Percentiles rank a stretch among this genome's conserved stretches.
Conservation (phyloP, 1,284 basidiomycete genomes). For the Xerocomus amazonicus region DNA sequence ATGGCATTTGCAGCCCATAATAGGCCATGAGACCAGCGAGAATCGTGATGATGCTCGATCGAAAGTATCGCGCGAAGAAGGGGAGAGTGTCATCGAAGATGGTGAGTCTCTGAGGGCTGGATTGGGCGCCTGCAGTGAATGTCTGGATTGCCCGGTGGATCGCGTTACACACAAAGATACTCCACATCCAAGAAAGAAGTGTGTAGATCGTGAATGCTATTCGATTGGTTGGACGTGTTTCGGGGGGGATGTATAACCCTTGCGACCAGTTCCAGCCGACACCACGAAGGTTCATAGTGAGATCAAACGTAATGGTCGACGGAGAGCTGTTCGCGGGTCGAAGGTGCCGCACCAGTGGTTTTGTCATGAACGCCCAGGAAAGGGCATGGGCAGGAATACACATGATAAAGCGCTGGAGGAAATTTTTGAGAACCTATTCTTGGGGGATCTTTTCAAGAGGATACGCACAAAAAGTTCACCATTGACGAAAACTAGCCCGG, state of each 20-base stretch:
- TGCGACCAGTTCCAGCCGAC: constrained; percentile 44
- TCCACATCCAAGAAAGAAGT: background rate
- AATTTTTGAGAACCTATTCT: background rate
- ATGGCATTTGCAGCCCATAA: background rate
- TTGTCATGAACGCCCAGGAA: background rate
- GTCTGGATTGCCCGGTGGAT: background rate
- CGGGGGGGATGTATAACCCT: constrained; percentile 39
- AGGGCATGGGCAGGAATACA: background rate
- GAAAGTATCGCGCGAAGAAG: constrained; percentile 38
- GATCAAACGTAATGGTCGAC: constrained; percentile 38
- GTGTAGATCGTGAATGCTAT: constrained; percentile 26
- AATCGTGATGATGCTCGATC: constrained; percentile 41
- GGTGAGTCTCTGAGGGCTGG: background rate
- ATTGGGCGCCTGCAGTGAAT: background rate
- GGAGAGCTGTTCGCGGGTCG: constrained; percentile 4
- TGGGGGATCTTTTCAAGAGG: background rate
- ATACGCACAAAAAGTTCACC: background rate
- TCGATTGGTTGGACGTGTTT: constrained; percentile 38
- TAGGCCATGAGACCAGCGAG: constrained; percentile 42
- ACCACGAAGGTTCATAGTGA: constrained; percentile 47
- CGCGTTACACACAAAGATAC: background rate
- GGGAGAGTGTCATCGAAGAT: constrained; percentile 43
- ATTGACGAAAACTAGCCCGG: background rate
- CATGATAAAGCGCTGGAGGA: background rate
- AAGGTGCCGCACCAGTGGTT: background rate